A percentile compares a stretch with the other conserved stretches of the same genome.
phyloP scores from a whole-genome alignment of 306 rosid genomes.

The Echinosophora koreensis region DNA sequence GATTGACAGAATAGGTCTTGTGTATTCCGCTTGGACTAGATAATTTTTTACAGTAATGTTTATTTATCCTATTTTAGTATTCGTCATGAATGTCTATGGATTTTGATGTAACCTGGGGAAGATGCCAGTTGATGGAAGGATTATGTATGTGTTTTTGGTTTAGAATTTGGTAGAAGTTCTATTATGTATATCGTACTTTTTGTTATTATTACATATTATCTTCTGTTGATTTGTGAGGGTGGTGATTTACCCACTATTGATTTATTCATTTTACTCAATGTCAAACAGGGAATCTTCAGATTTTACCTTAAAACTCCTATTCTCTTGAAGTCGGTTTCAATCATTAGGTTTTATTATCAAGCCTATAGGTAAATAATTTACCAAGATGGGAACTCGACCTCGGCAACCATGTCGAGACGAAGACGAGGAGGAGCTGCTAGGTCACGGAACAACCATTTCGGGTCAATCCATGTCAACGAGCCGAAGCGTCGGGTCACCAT shows the following conservation, averaged over 20 bases:
- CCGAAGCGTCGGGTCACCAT: slow-evolving; percentile 92
- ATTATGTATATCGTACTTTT: background rate
- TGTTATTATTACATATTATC: background rate
- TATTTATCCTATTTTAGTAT: too few species aligned
- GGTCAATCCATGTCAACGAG: slow-evolving; percentile 94
- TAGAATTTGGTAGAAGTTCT: slow-evolving; percentile 3
- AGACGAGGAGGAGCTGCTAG: slow-evolving; percentile 71
- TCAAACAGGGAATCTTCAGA: slow-evolving; percentile 4
- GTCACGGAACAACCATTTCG: slow-evolving; percentile 67
- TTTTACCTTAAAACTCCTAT: slow-evolving; percentile 13
- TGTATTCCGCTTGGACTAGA: too few species aligned
- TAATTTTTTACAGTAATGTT: too few species aligned
- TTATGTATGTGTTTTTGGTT: background rate
- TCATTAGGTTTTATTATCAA: background rate
- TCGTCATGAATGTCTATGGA: too few species aligned
- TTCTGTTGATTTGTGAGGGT: background rate
- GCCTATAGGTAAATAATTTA: background rate
- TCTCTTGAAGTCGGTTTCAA: slow-evolving; percentile 26
- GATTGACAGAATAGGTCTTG: too few species aligned
- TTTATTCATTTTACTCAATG: slow-evolving; percentile 1
- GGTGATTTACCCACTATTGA: background rate
- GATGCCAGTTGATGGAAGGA: background rate
- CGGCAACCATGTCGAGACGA: slow-evolving; percentile 68
- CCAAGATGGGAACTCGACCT: slow-evolving; percentile 79
- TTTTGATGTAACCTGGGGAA: too few species aligned